Percentiles rank a stretch among this genome's conserved stretches.
These are phyloP conservation scores for Colletotrichum shisoi DNA, from an alignment of 2,329 filamentous ascomycete species.

Conservation along the genomic window DNA sequence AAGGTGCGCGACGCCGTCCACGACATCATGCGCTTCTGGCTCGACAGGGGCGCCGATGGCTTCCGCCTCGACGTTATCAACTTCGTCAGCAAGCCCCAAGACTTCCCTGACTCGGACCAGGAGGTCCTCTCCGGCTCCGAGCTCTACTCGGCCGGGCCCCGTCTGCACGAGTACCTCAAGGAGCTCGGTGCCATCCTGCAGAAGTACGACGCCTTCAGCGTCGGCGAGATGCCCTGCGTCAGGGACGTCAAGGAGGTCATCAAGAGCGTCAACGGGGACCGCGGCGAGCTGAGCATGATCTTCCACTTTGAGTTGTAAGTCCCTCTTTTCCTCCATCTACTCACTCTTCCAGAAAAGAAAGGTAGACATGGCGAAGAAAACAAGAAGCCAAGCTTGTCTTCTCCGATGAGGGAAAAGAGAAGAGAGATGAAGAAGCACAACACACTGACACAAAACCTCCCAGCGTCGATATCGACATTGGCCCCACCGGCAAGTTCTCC, in stretches of 20 bases:
- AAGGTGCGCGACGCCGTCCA: conserved; percentile 72
- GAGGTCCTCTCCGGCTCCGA: conserved; percentile 48
- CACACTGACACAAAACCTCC: conserved; percentile 6
- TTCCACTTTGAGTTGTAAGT: conserved; percentile 73
- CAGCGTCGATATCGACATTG: conserved; percentile 61
- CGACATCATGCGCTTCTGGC: conserved; percentile 76
- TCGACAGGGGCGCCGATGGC: conserved; percentile 71
- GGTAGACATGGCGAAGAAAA: no score
- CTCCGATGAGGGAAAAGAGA: no score
- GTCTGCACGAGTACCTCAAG: conserved; percentile 56
- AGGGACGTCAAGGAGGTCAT: conserved; percentile 55
- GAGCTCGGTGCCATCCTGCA: conserved; percentile 56
- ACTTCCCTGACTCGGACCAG: conserved; percentile 59
- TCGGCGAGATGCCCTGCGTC: conserved; percentile 61
- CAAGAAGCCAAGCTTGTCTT: no score
- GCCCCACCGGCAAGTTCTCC: conserved; percentile 55
- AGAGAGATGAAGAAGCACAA: no score
- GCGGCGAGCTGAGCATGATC: conserved; percentile 73
- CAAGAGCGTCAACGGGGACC: conserved; percentile 61
- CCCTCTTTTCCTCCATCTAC: neutral
- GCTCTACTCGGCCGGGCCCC: conserved; percentile 63
- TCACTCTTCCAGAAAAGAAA: no score
- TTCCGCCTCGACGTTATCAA: conserved; percentile 75
- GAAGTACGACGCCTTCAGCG: conserved; percentile 60
- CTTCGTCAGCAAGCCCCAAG: conserved; percentile 68